Base-by-base conservation (phyloP, 2,329 filamentous ascomycete species). In the Pestalotiopsis sp. region DNA sequence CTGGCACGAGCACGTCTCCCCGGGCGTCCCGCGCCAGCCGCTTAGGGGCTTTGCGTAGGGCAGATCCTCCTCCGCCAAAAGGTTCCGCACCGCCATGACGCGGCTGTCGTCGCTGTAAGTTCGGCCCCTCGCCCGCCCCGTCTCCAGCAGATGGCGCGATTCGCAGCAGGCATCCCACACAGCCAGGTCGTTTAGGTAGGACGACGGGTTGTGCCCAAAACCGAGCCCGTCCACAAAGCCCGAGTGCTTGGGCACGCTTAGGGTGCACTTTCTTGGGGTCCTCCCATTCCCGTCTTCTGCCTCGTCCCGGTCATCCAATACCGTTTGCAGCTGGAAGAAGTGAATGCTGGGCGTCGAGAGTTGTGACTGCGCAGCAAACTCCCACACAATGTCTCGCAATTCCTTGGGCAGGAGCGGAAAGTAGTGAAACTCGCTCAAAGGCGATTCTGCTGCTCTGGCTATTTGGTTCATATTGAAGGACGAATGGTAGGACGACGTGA, bases 131-230 rank as follows among this genome's bases (percentile, higher is more conserved):
- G 63, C 17, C 13, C 52, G 31, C 23, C 36, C 27, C 27, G 23
- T n/a, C 27, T 60, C 56, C 13, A 66, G 49, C 6, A 27, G 56
- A 12, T 66, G 64, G 31, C 64, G 64, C 20, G 64, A 60, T 27
- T 66, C 64, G 56, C 64, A 66, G 38, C 64, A 66, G 12, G 64
- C 64, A 57, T 66, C 64, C 64, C 64, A 66, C 9, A 60, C 64
- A 12, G 25, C 52, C 17, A 66, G 7, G n/a, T 45, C 56, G 56
- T 60, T 60, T 11, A 66, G 56, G 56, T 66, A 66, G 13, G 64
- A 66, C 13, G 64, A 66, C 23, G 64, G 9, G 20, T 66, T 41
- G 25, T 41, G 5, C 14, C 64, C 9, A 17, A 59, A 45, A 12
- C 52, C 59, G 25, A 62, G 36, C 4, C 31, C 59, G 17, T 62